A percentile compares a stretch with the other conserved stretches of the same genome.
phyloP scores from a whole-genome alignment of 768 basidiomycete species.

The Lactarius akahatsu region DNA sequence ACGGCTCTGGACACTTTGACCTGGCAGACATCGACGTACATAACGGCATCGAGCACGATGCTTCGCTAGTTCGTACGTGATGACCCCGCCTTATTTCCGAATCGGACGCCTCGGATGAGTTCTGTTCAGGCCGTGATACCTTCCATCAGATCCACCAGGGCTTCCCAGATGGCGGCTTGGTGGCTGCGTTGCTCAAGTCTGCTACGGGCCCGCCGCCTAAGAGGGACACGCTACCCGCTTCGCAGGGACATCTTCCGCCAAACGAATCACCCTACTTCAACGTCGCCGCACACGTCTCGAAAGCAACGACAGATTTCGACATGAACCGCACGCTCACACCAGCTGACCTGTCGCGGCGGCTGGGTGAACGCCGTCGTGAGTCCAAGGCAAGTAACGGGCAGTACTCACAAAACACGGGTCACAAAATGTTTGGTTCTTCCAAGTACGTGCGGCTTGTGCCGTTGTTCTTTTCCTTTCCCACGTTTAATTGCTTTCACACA shows the following conservation, averaged over 20 bases:
- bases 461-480: neutral
- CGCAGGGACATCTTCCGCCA: conserved; percentile 5
- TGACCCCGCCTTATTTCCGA: too few relatives aligned
- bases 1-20: conserved; percentile 58
- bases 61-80: conserved; percentile 55
- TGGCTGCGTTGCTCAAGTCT: conserved; percentile 55
- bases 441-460: conserved; percentile 49
- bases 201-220: conserved; percentile 55
- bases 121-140: conserved; percentile 52
- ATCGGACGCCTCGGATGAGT: neutral
- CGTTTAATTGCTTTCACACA: neutral
- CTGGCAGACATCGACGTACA: conserved; percentile 67
- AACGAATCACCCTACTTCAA: conserved; percentile 18
- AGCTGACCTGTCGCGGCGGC: conserved; percentile 56
- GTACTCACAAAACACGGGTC: conserved; percentile 49
- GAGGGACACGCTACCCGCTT: neutral
- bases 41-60: conserved; percentile 76
- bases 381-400: conserved; percentile 52
- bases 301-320: conserved; percentile 13
- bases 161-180: conserved; percentile 44
- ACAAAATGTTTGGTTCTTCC: conserved; percentile 62
- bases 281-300: conserved; percentile 13
- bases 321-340: conserved; percentile 45
- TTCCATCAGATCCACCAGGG: conserved; percentile 52
- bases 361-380: conserved; percentile 61